A percentile compares a stretch with the other conserved stretches of the same genome.
Conservation (phyloP, 2,329 filamentous ascomycete species). For the Neurospora sp. region DNA sequence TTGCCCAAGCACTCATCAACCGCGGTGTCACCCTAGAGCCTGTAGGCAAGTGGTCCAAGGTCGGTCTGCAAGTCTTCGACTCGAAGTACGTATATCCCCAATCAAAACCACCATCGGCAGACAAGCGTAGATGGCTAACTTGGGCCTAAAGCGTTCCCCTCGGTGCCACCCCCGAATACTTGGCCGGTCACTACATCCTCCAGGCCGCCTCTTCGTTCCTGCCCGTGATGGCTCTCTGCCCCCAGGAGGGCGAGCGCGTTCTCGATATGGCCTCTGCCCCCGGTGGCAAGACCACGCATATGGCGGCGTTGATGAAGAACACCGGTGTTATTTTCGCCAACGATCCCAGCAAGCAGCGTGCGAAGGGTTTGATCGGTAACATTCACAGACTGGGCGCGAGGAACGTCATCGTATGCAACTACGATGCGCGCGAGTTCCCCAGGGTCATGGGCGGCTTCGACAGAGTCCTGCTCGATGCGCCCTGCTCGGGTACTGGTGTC, state of each 20-base stretch:
- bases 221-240: conserved; percentile 92
- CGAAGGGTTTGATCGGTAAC: conserved; percentile 96
- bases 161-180: conserved; percentile 93
- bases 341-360: conserved; percentile 85
- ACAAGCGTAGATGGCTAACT: conserved; percentile 1
- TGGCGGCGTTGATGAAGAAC: conserved; percentile 96
- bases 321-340: conserved; percentile 94
- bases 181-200: conserved; percentile 94
- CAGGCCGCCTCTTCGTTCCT: conserved; percentile 95
- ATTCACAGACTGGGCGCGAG: conserved; percentile 88
- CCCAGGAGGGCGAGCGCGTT: conserved; percentile 83
- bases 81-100: conserved; percentile 38
- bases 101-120: not conserved
- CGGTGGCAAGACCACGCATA: conserved; percentile 92
- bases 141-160: conserved; percentile 46
- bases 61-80: conserved; percentile 94
- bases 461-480: conserved; percentile 84
- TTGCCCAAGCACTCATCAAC: conserved; percentile 91
- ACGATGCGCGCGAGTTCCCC: conserved; percentile 90
- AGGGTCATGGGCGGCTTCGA: conserved; percentile 94
- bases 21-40: conserved; percentile 93
- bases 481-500: conserved; percentile 93
- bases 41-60: conserved; percentile 97
- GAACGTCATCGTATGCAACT: conserved; percentile 91
- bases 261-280: conserved; percentile 93